These are phyloP conservation scores for Neofusicoccum sp. DNA, from an alignment of 2,329 filamentous ascomycete species.

Conservation along the genomic window DNA sequence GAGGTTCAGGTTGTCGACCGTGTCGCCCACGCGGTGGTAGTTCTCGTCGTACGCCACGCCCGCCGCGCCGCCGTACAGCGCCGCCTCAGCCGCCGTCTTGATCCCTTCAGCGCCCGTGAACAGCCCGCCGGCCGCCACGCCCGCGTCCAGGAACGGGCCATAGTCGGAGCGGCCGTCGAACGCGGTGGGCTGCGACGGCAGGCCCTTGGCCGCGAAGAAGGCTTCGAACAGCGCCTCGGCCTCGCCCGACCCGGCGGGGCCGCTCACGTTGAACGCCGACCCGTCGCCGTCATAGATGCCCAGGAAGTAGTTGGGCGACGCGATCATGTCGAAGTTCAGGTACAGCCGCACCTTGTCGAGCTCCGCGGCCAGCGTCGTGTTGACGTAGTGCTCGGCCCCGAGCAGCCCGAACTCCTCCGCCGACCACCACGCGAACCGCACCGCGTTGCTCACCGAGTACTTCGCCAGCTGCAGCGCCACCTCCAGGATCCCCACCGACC, in stretches of 20 bases:
- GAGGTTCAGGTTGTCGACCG: conserved; percentile 33
- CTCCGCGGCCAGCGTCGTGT: conserved; percentile 29
- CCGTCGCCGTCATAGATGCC: conserved; percentile 40
- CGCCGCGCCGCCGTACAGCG: conserved; percentile 33
- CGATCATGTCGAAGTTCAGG: conserved; percentile 46
- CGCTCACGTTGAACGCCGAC: conserved; percentile 30
- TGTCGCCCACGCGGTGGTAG: conserved; percentile 39
- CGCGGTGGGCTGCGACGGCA: conserved; percentile 31
- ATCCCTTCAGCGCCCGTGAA: conserved; percentile 39
- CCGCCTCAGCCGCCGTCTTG: conserved; percentile 37
- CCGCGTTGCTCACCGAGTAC: conserved; percentile 38
- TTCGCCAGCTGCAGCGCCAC: conserved; percentile 38
- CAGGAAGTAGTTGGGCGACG: conserved; percentile 36
- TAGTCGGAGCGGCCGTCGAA: conserved; percentile 42
- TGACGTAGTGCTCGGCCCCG: conserved; percentile 36
- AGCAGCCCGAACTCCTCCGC: conserved; percentile 40
- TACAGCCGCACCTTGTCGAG: conserved; percentile 37
- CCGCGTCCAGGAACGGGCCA: conserved; percentile 36
- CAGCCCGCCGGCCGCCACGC: conserved; percentile 37
- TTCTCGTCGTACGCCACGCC: conserved; percentile 38
- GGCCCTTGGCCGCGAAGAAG: conserved; percentile 29
- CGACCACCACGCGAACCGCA: conserved; percentile 41
- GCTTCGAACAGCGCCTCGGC: conserved; percentile 35
- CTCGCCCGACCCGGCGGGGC: conserved; percentile 32
- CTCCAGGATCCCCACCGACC: conserved; percentile 37